Evolutionary conservation across 75 land plant genomes (phyloP), one percentile per base, ranked within the genome.

Genomic region (Sequoiadendron giganteum): DNA sequence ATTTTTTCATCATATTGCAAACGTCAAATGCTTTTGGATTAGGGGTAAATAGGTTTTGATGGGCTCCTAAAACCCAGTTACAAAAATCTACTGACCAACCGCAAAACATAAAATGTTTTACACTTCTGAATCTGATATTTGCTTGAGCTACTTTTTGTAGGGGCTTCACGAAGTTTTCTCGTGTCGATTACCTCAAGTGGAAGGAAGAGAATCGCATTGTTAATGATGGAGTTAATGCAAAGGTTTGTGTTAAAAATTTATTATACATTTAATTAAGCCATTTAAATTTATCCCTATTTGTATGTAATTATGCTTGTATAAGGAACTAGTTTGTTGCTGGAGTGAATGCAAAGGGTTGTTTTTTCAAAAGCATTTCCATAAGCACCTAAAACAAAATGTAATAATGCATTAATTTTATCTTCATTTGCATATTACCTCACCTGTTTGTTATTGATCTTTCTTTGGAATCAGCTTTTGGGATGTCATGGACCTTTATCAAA

Each of bases 181-280:
- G 95, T 2, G 86, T 91, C 36, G 94, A 94, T 61, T 94, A 94
- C 68, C 52, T 93, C 21, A 93, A 88, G 89, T 94, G 93, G 93
- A 94, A 94, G 87, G 88, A 87, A 45, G 95, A 94, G 89, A 89
- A 89, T 91, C 90, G 94, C 78, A 90, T 94, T 76, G 87, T 90
- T 38, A 82, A 86, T 85, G 95, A 94, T 89, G 95, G 95, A 56
- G 94, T 94, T 30, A 94, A 93, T 91, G 95, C 95, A 28, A 94
- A 94, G 95, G 95, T 94, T 77, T 55, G 72, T 65, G 49, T 14
- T 34, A 36, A 52, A 34, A 5, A 40, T 42, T 77, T 52, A 32
- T 40, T 16, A 2, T 52, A 38, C 48, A 78, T 48, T 49, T 47
- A 54, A 83, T 0, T 16, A 30, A 34, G 11, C 34, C 14, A 3